Base-by-base conservation (phyloP, 1,284 basidiomycete species). In the Fomitopsis betulina region DNA sequence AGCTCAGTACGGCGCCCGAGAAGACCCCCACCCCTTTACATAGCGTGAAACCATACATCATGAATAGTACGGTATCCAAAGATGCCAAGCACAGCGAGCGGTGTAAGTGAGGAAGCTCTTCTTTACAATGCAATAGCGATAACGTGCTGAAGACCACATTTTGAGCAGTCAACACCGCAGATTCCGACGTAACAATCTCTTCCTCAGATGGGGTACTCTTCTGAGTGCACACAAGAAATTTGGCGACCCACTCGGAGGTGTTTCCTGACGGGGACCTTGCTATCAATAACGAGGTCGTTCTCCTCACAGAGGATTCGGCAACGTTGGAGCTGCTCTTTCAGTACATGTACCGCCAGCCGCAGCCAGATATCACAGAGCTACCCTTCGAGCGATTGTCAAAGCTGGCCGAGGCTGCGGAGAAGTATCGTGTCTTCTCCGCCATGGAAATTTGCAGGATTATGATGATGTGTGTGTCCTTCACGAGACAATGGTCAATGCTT, bases 271-370 rank as follows among this genome's bases (percentile, higher is more conserved):
- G 37, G 6, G 40, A 55, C 19, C 4, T 43, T 17, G 23, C 42
- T 3, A 45, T 21, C 10, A 35, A 42, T 21, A 27, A 45, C 7
- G 67, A 69, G 35, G 54, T 65, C 15, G 66, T 70, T 9, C 58
- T 56, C n/a, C 62, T 71, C 15, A 60, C 62, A 17, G 70, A 72
- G 49, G 45, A 25, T 1, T 61, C 68, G 7, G 55, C 42, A 42
- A 65, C 63, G 3, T 53, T 62, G 9, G 55, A 62, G 19, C 23
- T 62, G 15, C 51, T 62, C 13, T 57, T 62, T 43, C 60, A 62
- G 42, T 62, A 54, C 47, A 62, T 57, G 58, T 53, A 54, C 32
- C 49, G 53, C 17, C 58, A 62, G 37, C 49, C 42, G 8, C 60
- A 59, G 15, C 55, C 55, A 17, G 37, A 45, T 38, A 37, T 57